These are phyloP conservation scores for Aspergillus wentii DNA, from an alignment of 495 filamentous ascomycete genomes.

Conservation along the genomic window DNA sequence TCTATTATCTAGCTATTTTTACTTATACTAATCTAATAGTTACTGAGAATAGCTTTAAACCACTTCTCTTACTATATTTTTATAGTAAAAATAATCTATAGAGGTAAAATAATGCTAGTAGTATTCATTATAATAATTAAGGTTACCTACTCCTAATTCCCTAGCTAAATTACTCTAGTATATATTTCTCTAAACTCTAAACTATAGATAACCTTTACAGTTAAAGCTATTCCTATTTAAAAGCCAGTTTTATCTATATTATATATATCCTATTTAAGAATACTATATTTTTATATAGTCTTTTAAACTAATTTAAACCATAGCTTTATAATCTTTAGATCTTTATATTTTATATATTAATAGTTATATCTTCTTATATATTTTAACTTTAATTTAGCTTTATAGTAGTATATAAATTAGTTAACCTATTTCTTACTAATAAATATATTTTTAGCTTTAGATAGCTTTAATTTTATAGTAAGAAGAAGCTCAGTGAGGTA, in stretches of 20 bases:
- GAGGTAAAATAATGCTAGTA: too few species aligned
- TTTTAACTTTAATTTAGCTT: slow-evolving; percentile 1
- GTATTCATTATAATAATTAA: background rate
- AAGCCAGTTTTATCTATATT: background rate
- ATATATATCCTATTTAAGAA: background rate
- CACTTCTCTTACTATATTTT: background rate
- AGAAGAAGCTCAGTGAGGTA: too few species aligned
- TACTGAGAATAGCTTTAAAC: background rate
- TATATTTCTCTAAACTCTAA: background rate
- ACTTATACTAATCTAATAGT: background rate
- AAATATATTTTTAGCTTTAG: background rate
- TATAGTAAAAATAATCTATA: background rate
- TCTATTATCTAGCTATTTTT: background rate
- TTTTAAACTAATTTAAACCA: background rate
- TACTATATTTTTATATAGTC: background rate
- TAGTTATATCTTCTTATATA: background rate
- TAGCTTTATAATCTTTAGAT: background rate
- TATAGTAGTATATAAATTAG: background rate
- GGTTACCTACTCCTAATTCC: background rate
- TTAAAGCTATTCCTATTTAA: background rate
- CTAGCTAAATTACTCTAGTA: background rate
- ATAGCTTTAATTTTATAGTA: too few species aligned
- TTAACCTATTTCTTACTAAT: background rate
- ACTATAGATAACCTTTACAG: background rate
- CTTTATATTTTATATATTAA: background rate